phyloP scores from a whole-genome alignment of 2,329 filamentous ascomycete genomes.

The Lachnellula cervina region DNA sequence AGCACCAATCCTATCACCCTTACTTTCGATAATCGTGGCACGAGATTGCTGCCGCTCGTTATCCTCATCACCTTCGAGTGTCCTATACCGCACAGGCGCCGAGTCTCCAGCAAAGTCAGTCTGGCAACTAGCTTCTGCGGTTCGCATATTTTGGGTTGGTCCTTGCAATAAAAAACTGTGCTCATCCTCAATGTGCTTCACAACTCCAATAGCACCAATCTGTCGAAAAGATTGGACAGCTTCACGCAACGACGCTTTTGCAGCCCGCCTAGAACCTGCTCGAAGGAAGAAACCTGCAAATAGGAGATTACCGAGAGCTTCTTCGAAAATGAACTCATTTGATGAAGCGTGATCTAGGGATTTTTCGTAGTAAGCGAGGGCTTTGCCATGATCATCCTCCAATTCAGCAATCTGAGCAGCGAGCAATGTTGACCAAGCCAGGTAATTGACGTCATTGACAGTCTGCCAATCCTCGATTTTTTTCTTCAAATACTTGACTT shows the following conservation, averaged over 20 bases:
- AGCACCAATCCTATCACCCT: conserved; percentile 56
- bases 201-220: conserved; percentile 64
- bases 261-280: conserved; percentile 60
- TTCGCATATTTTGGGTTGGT: conserved; percentile 52
- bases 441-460: conserved; percentile 66
- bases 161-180: conserved; percentile 64
- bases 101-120: conserved; percentile 63
- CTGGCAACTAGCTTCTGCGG: conserved; percentile 61
- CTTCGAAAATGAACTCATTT: conserved; percentile 63
- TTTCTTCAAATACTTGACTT: conserved; percentile 51
- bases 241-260: conserved; percentile 63
- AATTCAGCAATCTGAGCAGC: conserved; percentile 66
- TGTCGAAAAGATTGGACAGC: conserved; percentile 64
- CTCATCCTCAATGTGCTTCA: conserved; percentile 61
- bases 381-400: conserved; percentile 48
- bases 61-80: conserved; percentile 37
- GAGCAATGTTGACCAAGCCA: conserved; percentile 62
- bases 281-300: conserved; percentile 69
- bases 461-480: conserved; percentile 60
- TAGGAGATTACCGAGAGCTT: conserved; percentile 68
- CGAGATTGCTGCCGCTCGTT: conserved; percentile 38
- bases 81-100: conserved; percentile 47
- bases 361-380: conserved; percentile 62
- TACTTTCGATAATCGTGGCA: conserved; percentile 38
- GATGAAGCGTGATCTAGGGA: conserved; percentile 67